Percentiles rank a stretch among this genome's conserved stretches.
Evolutionary conservation across 2,329 filamentous ascomycete genomes (phyloP).

Genomic region (Fusarium haematococcum): DNA sequence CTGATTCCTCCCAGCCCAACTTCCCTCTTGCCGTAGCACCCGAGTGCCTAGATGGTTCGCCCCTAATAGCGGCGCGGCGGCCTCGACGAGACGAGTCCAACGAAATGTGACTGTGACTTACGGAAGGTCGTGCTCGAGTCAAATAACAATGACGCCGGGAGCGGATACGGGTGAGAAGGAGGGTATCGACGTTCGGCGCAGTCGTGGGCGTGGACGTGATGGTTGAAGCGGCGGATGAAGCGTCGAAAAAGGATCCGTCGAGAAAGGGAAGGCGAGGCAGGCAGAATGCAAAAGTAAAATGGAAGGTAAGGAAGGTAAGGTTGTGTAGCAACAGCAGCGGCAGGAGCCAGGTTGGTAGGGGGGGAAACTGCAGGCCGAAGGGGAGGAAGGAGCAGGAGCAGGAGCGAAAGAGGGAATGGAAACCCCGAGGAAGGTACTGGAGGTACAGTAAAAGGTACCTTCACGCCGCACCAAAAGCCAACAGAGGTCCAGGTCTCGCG

Average conservation of each 20-base stretch:
- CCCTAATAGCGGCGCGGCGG: constrained; percentile 15
- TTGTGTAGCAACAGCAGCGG: constrained; percentile 27
- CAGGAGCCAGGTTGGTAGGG: constrained; percentile 35
- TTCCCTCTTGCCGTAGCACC: constrained; percentile 15
- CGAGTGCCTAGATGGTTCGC: constrained; percentile 6
- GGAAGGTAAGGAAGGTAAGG: constrained; percentile 34
- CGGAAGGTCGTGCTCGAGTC: constrained; percentile 38
- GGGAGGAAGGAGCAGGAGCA: constrained; percentile 18
- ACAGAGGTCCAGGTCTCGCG: constrained; percentile 25
- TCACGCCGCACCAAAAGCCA: constrained; percentile 26
- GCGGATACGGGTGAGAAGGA: constrained; percentile 36
- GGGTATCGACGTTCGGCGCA: constrained; percentile 36
- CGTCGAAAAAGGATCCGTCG: constrained; percentile 42
- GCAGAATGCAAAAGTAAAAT: constrained; percentile 27
- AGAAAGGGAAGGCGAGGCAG: constrained; percentile 17
- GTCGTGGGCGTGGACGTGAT: constrained; percentile 26
- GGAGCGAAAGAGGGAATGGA: constrained; percentile 15
- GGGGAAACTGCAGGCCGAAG: constrained; percentile 41
- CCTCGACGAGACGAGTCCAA: neutral
- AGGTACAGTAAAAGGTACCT: neutral
- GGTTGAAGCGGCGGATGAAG: constrained; percentile 40
- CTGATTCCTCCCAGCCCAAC: constrained; percentile 19
- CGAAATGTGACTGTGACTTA: constrained; percentile 37
- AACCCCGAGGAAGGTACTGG: constrained; percentile 15
- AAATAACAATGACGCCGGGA: constrained; percentile 34